These are phyloP conservation scores for Cyphellophora attinorum DNA, from an alignment of 2,329 filamentous ascomycete genomes.

Conservation along the genomic window DNA sequence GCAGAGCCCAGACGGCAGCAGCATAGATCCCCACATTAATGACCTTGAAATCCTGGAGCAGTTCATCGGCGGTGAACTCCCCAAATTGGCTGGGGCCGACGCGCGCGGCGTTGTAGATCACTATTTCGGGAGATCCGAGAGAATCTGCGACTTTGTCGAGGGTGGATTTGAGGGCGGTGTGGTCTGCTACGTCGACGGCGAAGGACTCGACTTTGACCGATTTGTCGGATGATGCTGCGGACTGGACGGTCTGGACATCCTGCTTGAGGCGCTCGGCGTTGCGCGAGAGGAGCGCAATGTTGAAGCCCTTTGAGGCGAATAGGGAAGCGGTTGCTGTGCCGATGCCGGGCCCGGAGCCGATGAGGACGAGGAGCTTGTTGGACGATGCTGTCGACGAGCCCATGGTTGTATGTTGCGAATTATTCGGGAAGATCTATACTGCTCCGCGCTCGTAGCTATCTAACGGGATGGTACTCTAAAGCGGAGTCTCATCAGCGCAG, in stretches of 20 bases:
- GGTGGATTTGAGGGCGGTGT: constrained; percentile 4
- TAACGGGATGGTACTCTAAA: too few species aligned
- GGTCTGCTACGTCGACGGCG: constrained; percentile 8
- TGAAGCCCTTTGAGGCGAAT: constrained; percentile 9
- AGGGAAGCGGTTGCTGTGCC: constrained; percentile 6
- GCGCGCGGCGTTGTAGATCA: constrained; percentile 11
- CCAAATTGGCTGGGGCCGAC: constrained; percentile 7
- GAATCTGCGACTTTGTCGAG: constrained; percentile 7
- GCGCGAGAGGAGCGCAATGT: constrained; percentile 10
- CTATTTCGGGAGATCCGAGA: constrained; percentile 8
- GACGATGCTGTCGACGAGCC: neutral
- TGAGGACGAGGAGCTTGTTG: constrained; percentile 8
- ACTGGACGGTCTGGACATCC: constrained; percentile 6
- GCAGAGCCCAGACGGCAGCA: constrained; percentile 11
- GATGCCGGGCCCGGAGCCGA: constrained; percentile 11
- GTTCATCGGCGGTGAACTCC: constrained; percentile 3
- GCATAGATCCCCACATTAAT: constrained; percentile 5
- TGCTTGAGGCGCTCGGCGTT: constrained; percentile 6
- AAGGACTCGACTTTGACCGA: constrained; percentile 8
- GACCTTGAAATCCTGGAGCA: constrained; percentile 12
- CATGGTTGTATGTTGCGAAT: too few species aligned
- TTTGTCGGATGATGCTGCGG: neutral
- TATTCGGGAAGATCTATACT: too few species aligned
- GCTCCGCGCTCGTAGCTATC: too few species aligned
- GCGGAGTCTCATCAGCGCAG: too few species aligned